Conservation (phyloP, 768 basidiomycete genomes). For the Tulasnella sp. region DNA sequence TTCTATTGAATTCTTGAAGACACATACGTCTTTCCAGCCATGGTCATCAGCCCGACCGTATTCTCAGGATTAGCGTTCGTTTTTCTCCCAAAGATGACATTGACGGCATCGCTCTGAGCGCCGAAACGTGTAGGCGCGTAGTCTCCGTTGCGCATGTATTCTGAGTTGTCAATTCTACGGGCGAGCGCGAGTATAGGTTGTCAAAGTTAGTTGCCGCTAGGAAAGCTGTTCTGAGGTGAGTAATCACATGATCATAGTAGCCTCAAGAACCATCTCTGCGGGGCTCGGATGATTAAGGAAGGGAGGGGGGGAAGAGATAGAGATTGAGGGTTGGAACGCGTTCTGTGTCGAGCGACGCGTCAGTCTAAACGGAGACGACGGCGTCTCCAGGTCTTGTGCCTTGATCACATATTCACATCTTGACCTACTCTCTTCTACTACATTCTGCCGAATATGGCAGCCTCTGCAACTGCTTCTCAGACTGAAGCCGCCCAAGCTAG, state of each 20-base stretch:
- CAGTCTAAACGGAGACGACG: conserved; percentile 5
- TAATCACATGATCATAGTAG: conserved; percentile 78
- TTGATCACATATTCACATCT: background rate
- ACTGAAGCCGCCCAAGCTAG: conserved; percentile 61
- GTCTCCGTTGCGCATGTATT: conserved; percentile 94
- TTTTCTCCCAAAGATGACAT: conserved; percentile 82
- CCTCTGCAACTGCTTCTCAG: conserved; percentile 55
- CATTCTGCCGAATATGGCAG: background rate
- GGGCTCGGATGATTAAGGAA: background rate
- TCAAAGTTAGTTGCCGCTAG: background rate
- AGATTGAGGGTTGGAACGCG: background rate
- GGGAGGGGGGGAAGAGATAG: background rate
- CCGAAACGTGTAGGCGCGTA: conserved; percentile 78
- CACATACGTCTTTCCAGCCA: conserved; percentile 88
- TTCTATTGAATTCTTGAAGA: background rate
- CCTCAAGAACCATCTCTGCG: conserved; percentile 77
- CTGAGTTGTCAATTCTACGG: conserved; percentile 98
- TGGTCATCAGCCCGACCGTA: conserved; percentile 94
- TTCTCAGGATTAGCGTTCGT: conserved; percentile 94
- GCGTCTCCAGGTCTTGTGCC: background rate
- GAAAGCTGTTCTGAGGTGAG: background rate
- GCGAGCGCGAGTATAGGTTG: too few relatives aligned
- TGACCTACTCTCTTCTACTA: background rate
- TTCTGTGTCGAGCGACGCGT: conserved; percentile 7
- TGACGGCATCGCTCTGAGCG: conserved; percentile 87